Conservation (phyloP, 164 flowering plant genomes). For the Paratinospora sagittata region DNA sequence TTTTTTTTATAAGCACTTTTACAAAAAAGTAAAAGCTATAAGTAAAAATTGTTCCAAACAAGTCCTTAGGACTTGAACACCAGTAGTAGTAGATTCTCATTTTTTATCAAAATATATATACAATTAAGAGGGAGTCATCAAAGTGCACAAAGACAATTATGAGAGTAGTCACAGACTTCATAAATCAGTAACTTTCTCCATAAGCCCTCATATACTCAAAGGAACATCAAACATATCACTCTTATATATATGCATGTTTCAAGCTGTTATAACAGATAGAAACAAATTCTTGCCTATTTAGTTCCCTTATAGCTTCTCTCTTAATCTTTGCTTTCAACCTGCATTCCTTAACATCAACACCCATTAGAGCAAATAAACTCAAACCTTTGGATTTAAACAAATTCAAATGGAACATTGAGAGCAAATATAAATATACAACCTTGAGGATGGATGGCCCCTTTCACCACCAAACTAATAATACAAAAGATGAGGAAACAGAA, state of each 20-base stretch:
- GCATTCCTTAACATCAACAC: background rate
- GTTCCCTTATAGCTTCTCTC: background rate
- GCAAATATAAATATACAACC: constrained; percentile 38
- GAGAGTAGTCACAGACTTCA: background rate
- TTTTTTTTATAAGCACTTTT: too few relatives aligned
- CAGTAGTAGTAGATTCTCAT: too few relatives aligned
- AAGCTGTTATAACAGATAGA: background rate
- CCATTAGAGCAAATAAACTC: constrained; percentile 9
- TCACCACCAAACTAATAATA: constrained; percentile 25
- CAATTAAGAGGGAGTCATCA: too few relatives aligned
- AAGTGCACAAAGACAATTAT: too few relatives aligned
- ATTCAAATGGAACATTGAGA: constrained; percentile 22
- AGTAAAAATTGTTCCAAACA: too few relatives aligned
- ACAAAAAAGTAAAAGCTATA: too few relatives aligned
- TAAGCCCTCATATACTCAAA: too few relatives aligned
- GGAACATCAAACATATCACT: too few relatives aligned
- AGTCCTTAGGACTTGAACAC: too few relatives aligned
- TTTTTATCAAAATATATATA: too few relatives aligned
- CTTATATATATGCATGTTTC: too few relatives aligned
- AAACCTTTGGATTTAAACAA: constrained; percentile 16
- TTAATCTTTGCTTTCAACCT: background rate
- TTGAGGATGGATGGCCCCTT: constrained; percentile 7
- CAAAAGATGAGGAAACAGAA: constrained; percentile 2
- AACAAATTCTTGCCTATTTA: background rate
- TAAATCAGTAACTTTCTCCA: background rate